Base-by-base conservation (phyloP, 345 rosid genomes). In the Melastoma malabathricum region DNA sequence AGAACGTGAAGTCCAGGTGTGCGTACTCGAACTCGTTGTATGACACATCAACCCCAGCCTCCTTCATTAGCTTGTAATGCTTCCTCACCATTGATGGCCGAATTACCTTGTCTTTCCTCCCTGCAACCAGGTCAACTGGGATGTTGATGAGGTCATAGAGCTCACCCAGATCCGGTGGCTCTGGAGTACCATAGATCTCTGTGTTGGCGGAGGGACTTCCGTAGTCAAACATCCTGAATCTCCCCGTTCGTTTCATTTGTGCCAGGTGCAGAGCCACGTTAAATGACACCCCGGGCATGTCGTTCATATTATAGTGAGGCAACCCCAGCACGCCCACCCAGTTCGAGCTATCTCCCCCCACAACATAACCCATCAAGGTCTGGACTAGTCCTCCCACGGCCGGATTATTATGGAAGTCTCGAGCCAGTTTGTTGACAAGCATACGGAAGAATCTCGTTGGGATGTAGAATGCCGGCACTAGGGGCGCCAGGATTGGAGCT, bases 341-440 rank as follows among this genome's bases (percentile, higher is more conserved):
- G 49, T 92, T 82, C 10, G 98, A 87, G 80, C 97, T 87, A 70
- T 92, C 98, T 56, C 98, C 97, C 15, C 98, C 98, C 7, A 77
- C 79, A 25, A 74, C 74, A 18, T 92, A 87, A 62, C 98, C 72
- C 86, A 92, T 76, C 31, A 92, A 63, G 18, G 98, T 92, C 60
- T 92, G 98, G 59, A 92, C 95, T 44, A 92, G 75, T 43, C 98
- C 98, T 60, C 98, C 98, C 47, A 92, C 76, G 10, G 98, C 98
- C 59, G 98, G 97, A 44, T 92, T 84, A 72, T 87, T 92, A 60
- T 82, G 76, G 55, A 92, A 84, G 79, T 92, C 98, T 39, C 98
- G 84, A 2, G 85, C 98, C 79, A 92, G 51, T 70, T 92, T 92
- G 72, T 92, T 84, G 46, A 92, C 67, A 65, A 92, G 73, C 97